Conservation (phyloP, 2,329 filamentous ascomycete genomes). For the Ascocoryne sarcoides region DNA sequence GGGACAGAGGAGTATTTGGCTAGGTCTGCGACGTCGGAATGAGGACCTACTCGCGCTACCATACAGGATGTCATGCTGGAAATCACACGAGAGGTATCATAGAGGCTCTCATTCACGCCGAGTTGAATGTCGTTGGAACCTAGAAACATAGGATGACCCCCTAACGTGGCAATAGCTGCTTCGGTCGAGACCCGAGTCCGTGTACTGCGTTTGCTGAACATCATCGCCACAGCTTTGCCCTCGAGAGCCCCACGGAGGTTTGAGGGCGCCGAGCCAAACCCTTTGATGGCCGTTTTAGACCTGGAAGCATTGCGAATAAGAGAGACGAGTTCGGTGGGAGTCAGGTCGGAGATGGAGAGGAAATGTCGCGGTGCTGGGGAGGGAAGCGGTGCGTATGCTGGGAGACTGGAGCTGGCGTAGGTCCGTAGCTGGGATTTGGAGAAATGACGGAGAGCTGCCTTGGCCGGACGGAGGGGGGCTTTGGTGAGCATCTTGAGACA, state of each 20-base stretch:
- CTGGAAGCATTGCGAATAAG: slow-evolving; percentile 74
- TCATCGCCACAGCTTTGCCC: slow-evolving; percentile 82
- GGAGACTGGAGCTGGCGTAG: slow-evolving; percentile 6
- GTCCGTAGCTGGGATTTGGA: slow-evolving; percentile 3
- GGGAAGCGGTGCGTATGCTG: slow-evolving; percentile 30
- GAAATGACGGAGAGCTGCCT: slow-evolving; percentile 18
- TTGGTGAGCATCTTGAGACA: slow-evolving; percentile 11
- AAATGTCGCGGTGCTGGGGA: slow-evolving; percentile 75
- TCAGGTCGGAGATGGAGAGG: slow-evolving; percentile 83
- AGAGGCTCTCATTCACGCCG: slow-evolving; percentile 91
- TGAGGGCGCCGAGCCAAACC: slow-evolving; percentile 45
- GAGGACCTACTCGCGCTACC: slow-evolving; percentile 68
- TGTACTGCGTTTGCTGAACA: slow-evolving; percentile 94
- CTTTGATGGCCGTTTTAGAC: slow-evolving; percentile 72
- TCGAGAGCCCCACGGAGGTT: slow-evolving; percentile 53
- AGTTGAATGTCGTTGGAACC: slow-evolving; percentile 95
- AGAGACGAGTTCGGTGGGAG: slow-evolving; percentile 66
- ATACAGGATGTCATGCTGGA: slow-evolving; percentile 88
- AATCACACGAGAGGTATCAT: slow-evolving; percentile 84
- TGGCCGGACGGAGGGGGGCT: slow-evolving; percentile 19
- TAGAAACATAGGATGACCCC: slow-evolving; percentile 92
- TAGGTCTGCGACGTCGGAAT: slow-evolving; percentile 64
- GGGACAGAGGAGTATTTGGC: slow-evolving; percentile 68
- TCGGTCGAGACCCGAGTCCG: slow-evolving; percentile 91
- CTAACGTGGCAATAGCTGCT: slow-evolving; percentile 77